Conservation (phyloP, 2,329 filamentous ascomycete genomes). For the Aschersonia sp. region DNA sequence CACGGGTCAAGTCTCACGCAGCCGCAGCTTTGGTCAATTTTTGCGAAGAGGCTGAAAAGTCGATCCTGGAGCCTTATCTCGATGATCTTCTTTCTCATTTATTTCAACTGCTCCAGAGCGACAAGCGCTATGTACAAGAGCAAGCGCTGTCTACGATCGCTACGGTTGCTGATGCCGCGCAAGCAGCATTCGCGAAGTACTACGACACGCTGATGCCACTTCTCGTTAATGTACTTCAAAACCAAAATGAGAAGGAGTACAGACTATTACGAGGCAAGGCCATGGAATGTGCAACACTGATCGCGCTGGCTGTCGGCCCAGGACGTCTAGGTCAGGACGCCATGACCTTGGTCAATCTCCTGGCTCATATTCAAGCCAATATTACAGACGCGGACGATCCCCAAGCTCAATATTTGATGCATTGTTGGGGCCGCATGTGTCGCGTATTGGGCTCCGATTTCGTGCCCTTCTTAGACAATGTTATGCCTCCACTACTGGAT, state of each 20-base stretch:
- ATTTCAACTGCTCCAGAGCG: slow-evolving; percentile 75
- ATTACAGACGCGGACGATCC: slow-evolving; percentile 89
- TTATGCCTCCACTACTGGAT: slow-evolving; percentile 88
- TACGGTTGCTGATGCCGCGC: slow-evolving; percentile 95
- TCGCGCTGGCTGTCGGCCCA: slow-evolving; percentile 87
- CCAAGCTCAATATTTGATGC: slow-evolving; percentile 90
- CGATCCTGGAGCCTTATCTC: slow-evolving; percentile 81
- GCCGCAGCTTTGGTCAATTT: slow-evolving; percentile 98
- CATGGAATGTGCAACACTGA: slow-evolving; percentile 97
- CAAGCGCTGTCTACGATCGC: slow-evolving; percentile 96
- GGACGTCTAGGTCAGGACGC: slow-evolving; percentile 83
- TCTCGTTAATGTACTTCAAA: slow-evolving; percentile 74
- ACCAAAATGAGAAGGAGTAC: slow-evolving; percentile 89
- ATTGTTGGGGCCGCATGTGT: slow-evolving; percentile 99
- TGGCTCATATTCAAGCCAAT: slow-evolving; percentile 73
- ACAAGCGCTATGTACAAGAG: slow-evolving; percentile 94
- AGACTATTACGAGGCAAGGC: slow-evolving; percentile 86
- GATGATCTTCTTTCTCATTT: slow-evolving; percentile 76
- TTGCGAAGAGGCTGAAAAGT: slow-evolving; percentile 94
- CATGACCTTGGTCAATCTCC: slow-evolving; percentile 70
- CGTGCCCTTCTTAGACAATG: slow-evolving; percentile 77
- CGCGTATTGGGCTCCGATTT: slow-evolving; percentile 84
- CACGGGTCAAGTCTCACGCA: slow-evolving; percentile 90
- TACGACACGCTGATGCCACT: slow-evolving; percentile 94
- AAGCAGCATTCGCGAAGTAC: slow-evolving; percentile 88